Percentiles rank a stretch among this genome's conserved stretches.
phyloP scores from a whole-genome alignment of 441 rosid genomes.

The Rhodomyrtus psidioides region DNA sequence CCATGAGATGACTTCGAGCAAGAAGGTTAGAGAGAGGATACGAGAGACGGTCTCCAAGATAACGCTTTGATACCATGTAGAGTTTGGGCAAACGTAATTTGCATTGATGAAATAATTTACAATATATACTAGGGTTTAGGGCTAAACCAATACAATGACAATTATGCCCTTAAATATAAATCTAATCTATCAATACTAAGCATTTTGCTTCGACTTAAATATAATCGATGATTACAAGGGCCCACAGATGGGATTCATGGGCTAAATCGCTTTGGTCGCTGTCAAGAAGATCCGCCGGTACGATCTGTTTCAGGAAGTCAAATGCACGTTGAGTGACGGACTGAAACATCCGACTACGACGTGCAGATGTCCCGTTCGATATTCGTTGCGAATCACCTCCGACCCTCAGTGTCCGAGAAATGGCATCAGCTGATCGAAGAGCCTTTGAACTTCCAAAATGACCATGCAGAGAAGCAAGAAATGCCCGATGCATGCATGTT shows the following conservation, averaged over 20 bases:
- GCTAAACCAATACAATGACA: too few relatives aligned
- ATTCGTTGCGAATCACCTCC: neutral
- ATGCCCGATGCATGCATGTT: neutral
- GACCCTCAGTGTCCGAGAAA: neutral
- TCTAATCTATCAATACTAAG: too few relatives aligned
- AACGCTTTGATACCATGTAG: too few relatives aligned
- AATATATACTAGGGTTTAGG: too few relatives aligned
- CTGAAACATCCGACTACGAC: neutral
- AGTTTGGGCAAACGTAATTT: too few relatives aligned
- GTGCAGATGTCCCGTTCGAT: neutral
- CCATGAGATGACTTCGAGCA: too few relatives aligned
- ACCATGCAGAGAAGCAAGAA: neutral
- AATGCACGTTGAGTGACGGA: neutral
- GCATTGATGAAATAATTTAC: too few relatives aligned
- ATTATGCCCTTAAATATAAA: too few relatives aligned
- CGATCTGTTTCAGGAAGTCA: neutral
- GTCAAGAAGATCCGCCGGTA: neutral
- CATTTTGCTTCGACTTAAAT: neutral
- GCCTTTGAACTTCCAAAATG: neutral
- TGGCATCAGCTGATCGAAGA: neutral
- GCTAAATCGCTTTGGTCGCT: neutral
- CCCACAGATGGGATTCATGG: fast-evolving
- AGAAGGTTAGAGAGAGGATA: too few relatives aligned
- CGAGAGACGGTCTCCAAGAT: too few relatives aligned
- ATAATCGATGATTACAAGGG: neutral